Evolutionary conservation across 805 yeast genomes (phyloP).

Genomic region (Ogataea nitratoaversa): DNA sequence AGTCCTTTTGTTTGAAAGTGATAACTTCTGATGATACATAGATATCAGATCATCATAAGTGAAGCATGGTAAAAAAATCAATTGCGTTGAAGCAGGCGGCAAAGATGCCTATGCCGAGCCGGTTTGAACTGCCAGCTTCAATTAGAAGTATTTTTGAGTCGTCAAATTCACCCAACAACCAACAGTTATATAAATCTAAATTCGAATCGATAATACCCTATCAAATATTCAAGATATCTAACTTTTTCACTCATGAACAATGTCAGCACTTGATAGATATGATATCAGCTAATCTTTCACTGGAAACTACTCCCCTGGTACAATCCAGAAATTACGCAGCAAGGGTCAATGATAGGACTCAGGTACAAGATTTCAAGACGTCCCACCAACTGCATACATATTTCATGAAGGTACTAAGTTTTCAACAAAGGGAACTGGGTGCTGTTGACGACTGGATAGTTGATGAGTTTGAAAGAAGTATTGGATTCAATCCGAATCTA

Average conservation of each 20-base stretch:
- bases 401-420: conserved; percentile 30
- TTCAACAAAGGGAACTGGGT: conserved; percentile 27
- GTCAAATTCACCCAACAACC: not conserved
- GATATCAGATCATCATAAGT: not conserved
- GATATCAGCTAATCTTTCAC: conserved; percentile 20
- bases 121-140: not conserved
- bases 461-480: conserved; percentile 34
- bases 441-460: conserved; percentile 25
- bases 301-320: conserved; percentile 46
- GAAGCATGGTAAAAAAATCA: conserved; percentile 1
- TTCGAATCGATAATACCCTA: conserved; percentile 20
- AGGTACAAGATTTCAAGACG: conserved; percentile 34
- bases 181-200: conserved; percentile 6
- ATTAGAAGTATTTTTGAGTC: not conserved
- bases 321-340: conserved; percentile 53
- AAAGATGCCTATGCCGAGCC: not conserved
- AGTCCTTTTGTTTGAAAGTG: no score
- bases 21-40: no score
- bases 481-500: conserved; percentile 52
- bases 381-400: conserved; percentile 42
- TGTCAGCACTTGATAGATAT: conserved; percentile 36
- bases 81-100: no score
- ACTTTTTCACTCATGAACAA: conserved; percentile 34
- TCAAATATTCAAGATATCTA: conserved; percentile 39
- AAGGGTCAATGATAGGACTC: conserved; percentile 49